phyloP scores from a whole-genome alignment of 106 monocot genomes.

The Allium sativum region DNA sequence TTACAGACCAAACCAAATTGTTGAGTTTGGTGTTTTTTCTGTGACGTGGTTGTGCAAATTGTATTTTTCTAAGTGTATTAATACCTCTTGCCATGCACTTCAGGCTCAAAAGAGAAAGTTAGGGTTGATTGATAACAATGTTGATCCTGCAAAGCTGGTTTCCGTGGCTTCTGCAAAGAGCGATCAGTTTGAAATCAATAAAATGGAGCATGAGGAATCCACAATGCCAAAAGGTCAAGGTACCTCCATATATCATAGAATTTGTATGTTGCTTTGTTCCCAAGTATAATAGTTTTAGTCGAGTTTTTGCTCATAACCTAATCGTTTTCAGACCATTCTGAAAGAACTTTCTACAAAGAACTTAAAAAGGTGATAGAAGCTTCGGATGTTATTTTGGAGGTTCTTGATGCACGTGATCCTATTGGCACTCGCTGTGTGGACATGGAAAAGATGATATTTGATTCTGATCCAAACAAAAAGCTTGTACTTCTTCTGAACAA shows the following conservation, averaged over 20 bases:
- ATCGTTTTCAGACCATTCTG: conserved; percentile 72
- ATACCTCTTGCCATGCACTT: conserved; percentile 4
- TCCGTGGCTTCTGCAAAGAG: conserved; percentile 27
- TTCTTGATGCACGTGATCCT: conserved; percentile 95
- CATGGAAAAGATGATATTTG: conserved; percentile 85
- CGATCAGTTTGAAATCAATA: conserved; percentile 25
- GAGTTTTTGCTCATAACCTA: background rate
- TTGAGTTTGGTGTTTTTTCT: too few species aligned
- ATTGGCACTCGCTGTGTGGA: conserved; percentile 88
- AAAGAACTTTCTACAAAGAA: conserved; percentile 91
- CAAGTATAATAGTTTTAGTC: too few species aligned
- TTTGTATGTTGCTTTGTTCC: background rate
- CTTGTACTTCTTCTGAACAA: conserved; percentile 92
- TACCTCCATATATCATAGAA: background rate
- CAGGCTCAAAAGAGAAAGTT: conserved; percentile 84
- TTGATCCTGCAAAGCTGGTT: conserved; percentile 20
- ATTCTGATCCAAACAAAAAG: conserved; percentile 77
- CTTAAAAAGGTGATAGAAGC: conserved; percentile 89
- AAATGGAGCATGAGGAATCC: conserved; percentile 15
- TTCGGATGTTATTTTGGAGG: conserved; percentile 98
- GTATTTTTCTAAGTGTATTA: background rate
- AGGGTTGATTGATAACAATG: conserved; percentile 39
- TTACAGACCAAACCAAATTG: too few species aligned
- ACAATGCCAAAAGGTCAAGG: conserved; percentile 38
- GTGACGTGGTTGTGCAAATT: too few species aligned